phyloP scores from a whole-genome alignment of 2,329 filamentous ascomycete species.

The Xylaria sp. region DNA sequence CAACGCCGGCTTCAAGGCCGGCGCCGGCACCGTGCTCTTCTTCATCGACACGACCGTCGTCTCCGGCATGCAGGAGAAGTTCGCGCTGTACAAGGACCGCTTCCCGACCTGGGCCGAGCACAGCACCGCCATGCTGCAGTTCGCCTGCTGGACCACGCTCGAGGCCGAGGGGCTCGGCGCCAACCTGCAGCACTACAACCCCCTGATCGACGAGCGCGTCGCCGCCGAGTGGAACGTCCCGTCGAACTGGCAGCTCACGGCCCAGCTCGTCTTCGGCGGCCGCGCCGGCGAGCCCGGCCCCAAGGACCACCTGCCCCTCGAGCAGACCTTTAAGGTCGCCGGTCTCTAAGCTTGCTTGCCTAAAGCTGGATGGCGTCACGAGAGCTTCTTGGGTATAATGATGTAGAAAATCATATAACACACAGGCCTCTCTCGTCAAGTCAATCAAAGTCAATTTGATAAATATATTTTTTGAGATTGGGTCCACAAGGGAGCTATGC shows the following conservation, averaged over 20 bases:
- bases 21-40: slow-evolving; percentile 86
- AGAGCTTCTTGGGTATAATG: background rate
- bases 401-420: background rate
- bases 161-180: slow-evolving; percentile 86
- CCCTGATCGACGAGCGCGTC: slow-evolving; percentile 80
- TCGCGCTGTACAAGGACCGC: slow-evolving; percentile 78
- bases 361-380: slow-evolving; percentile 22
- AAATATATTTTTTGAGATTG: background rate
- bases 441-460: background rate
- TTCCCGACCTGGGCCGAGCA: slow-evolving; percentile 83
- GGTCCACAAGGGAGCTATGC: slow-evolving; percentile 9
- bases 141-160: slow-evolving; percentile 81
- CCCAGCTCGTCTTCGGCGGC: slow-evolving; percentile 86
- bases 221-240: slow-evolving; percentile 76
- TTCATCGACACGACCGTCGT: slow-evolving; percentile 81
- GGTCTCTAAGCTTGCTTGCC: slow-evolving; percentile 55
- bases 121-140: slow-evolving; percentile 84
- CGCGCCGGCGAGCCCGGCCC: slow-evolving; percentile 65
- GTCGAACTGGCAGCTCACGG: slow-evolving; percentile 77
- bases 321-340: slow-evolving; percentile 74
- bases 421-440: background rate
- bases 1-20: slow-evolving; percentile 70
- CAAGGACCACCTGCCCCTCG: slow-evolving; percentile 73
- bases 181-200: slow-evolving; percentile 95
- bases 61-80: slow-evolving; percentile 73